Conservation (phyloP, 148 eudicot species). For the Arctostaphylos glauca region DNA sequence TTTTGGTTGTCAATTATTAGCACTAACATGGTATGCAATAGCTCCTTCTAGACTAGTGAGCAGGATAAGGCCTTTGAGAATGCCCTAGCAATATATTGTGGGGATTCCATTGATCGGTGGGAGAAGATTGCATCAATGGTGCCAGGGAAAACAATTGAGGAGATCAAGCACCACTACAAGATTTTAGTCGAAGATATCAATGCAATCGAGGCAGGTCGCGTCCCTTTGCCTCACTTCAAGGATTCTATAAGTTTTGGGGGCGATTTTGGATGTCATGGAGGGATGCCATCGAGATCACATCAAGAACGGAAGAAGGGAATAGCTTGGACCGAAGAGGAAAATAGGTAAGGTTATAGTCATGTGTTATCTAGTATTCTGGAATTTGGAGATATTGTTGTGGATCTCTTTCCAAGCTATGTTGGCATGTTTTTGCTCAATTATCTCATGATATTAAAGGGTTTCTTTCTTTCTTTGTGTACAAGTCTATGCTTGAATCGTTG, state of each 20-base stretch:
- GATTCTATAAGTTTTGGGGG: slow-evolving; percentile 13
- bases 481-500: not conserved
- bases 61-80: slow-evolving; percentile 52
- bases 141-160: slow-evolving; percentile 44
- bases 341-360: slow-evolving; percentile 51
- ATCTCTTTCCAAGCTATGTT: not conserved
- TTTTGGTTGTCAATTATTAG: slow-evolving; percentile 19
- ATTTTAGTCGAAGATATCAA: slow-evolving; percentile 32
- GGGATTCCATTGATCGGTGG: slow-evolving; percentile 29
- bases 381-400: slow-evolving; percentile 1
- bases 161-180: slow-evolving; percentile 33
- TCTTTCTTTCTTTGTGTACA: not conserved
- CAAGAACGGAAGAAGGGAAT: slow-evolving; percentile 76
- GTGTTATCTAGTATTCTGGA: not conserved
- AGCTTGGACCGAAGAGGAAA: slow-evolving; percentile 96
- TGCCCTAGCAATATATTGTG: slow-evolving; percentile 34
- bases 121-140: slow-evolving; percentile 39
- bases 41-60: slow-evolving; percentile 41
- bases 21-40: slow-evolving; percentile 11
- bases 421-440: not conserved
- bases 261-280: slow-evolving; percentile 32
- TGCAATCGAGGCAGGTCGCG: slow-evolving; percentile 36
- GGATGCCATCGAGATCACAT: slow-evolving; percentile 50
- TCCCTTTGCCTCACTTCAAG: slow-evolving; percentile 35
- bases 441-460: not conserved